These are phyloP conservation scores for Arthroderma sp. DNA, from an alignment of 2,329 filamentous ascomycete genomes.

Conservation along the genomic window DNA sequence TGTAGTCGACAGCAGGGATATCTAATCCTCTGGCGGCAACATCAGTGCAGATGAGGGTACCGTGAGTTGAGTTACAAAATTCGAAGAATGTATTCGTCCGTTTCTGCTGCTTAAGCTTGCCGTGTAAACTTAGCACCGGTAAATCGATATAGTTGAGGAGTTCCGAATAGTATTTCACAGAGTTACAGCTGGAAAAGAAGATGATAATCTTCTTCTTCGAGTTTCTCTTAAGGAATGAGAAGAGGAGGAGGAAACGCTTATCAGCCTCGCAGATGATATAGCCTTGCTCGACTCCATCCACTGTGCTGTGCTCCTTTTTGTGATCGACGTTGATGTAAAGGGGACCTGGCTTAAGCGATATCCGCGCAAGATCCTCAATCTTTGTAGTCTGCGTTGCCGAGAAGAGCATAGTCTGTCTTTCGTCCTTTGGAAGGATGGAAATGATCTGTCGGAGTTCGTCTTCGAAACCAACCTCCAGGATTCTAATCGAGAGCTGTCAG, in stretches of 20 bases:
- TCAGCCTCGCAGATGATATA: conserved; percentile 90
- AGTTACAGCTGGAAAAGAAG: conserved; percentile 85
- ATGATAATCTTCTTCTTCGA: conserved; percentile 96
- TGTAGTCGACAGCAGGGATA: conserved; percentile 92
- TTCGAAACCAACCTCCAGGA: conserved; percentile 94
- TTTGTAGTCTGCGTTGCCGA: conserved; percentile 97
- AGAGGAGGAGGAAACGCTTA: conserved; percentile 83
- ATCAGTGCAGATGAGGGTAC: conserved; percentile 89
- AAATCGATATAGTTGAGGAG: conserved; percentile 96
- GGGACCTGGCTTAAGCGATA: conserved; percentile 80
- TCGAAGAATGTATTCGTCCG: conserved; percentile 99
- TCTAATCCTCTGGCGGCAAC: conserved; percentile 90
- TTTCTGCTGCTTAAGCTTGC: conserved; percentile 97
- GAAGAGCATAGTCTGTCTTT: conserved; percentile 94
- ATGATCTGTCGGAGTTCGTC: conserved; percentile 96
- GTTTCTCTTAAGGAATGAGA: conserved; percentile 86
- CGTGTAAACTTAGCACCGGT: conserved; percentile 72
- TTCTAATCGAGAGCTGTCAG: conserved; percentile 25
- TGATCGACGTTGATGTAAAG: conserved; percentile 96
- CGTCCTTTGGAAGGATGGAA: conserved; percentile 77
- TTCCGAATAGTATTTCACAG: conserved; percentile 90
- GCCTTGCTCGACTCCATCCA: conserved; percentile 86
- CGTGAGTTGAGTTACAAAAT: conserved; percentile 73
- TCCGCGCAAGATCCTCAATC: conserved; percentile 88
- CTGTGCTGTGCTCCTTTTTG: conserved; percentile 76